A percentile compares a stretch with the other conserved stretches of the same genome.
Evolutionary conservation across 495 filamentous ascomycete species (phyloP).

Genomic region (Ramalina peruviana): DNA sequence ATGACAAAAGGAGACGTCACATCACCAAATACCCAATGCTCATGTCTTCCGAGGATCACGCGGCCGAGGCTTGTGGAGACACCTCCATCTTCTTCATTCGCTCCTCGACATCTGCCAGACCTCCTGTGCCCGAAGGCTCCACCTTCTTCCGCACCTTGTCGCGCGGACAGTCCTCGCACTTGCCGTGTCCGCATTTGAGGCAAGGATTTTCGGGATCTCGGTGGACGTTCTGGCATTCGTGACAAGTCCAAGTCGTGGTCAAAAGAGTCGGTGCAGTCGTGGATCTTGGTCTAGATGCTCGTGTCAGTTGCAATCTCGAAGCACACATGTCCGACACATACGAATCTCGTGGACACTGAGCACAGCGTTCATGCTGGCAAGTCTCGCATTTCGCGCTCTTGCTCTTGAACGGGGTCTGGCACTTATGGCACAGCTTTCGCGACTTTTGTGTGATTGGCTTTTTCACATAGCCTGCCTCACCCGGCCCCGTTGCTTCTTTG

Average conservation of each 20-base stretch:
- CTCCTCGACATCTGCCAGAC: constrained; percentile 45
- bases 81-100: constrained; percentile 36
- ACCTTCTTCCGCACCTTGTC: constrained; percentile 38
- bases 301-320: neutral
- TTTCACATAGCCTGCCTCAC: constrained; percentile 7
- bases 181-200: constrained; percentile 42
- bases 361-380: constrained; percentile 69
- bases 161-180: constrained; percentile 29
- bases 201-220: constrained; percentile 35
- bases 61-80: constrained; percentile 11
- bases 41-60: constrained; percentile 1
- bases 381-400: constrained; percentile 48
- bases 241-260: constrained; percentile 47
- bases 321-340: constrained; percentile 30
- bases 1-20: too few species aligned
- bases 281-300: constrained; percentile 42
- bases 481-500: constrained; percentile 11
- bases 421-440: constrained; percentile 65
- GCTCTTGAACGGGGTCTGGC: constrained; percentile 45
- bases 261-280: constrained; percentile 44
- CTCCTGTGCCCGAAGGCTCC: constrained; percentile 51
- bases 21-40: too few species aligned
- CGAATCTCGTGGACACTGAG: constrained; percentile 69
- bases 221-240: constrained; percentile 46
- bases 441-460: constrained; percentile 45